Base-by-base conservation (phyloP, 2,329 filamentous ascomycete genomes). In the Phoma herbarum region DNA sequence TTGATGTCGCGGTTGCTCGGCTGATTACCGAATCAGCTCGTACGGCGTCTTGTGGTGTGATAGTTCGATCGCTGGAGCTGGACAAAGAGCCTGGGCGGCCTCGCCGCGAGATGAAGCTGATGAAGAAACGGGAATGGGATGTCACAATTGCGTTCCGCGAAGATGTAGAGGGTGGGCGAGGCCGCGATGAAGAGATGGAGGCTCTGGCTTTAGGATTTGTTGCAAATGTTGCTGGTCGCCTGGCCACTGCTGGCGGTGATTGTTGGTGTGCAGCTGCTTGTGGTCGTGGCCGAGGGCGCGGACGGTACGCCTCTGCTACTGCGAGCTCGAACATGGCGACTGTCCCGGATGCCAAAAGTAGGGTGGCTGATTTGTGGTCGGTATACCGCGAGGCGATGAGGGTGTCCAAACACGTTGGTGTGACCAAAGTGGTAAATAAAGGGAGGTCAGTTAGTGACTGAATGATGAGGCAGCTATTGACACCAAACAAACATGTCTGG, bases 301-400 rank as follows among this genome's bases (percentile, higher is more conserved):
- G 48, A 6, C 58, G 48, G 28, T 57, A 57, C 11, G 58, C 58
- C 14, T 57, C 53, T 26, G 58, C 58, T 26, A 57, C 37, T 1
- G 53, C 58, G 3, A 57, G 52, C 33, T 57, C 48, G 18, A 60
- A 12, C 58, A 60, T 60, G 20, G 25, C 35, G 25, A 9, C 1
- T 11, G 9, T n/a, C n/a, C n/a, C n/a, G n/a, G n/a, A n/a, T n/a
- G n/a, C n/a, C n/a, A n/a, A n/a, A n/a, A n/a, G n/a, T n/a, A n/a
- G 43, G 52, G 35, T 48, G 18, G 14, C 33, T 35, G 26, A 35
- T 41, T 4, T 8, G 20, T 22, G 4, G n/a, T 12, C 4, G 5
- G n/a, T n/a, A 5, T 20, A 16, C 16, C 18, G 10, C 35, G 35
- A 37, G 18, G 5, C 3, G 16, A 6, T 37, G 35, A 23, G 18